Percentiles rank a stretch among this genome's conserved stretches.
Conservation (phyloP, 108 stramenopile genomes). For the Discostella stelligeroides region DNA sequence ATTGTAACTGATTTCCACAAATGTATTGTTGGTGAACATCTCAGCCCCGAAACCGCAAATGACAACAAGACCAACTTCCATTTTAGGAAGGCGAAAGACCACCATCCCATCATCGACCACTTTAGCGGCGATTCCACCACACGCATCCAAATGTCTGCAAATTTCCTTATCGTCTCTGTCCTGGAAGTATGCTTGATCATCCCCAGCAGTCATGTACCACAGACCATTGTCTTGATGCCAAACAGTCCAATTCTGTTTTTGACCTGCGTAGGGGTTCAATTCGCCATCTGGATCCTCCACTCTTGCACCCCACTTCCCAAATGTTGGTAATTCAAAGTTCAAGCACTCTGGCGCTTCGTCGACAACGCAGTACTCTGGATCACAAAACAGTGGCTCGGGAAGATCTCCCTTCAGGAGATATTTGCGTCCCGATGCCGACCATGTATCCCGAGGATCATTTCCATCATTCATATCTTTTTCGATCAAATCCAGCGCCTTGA, state of each 20-base stretch:
- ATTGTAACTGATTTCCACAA: conserved; percentile 47
- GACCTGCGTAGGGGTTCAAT: conserved; percentile 50
- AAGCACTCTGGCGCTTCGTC: conserved; percentile 57
- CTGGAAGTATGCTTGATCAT: conserved; percentile 35
- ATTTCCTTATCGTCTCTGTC: conserved; percentile 47
- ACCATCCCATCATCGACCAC: conserved; percentile 51
- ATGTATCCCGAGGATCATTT: conserved; percentile 47
- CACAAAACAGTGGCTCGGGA: conserved; percentile 48
- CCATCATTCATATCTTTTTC: conserved; percentile 41
- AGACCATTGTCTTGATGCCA: conserved; percentile 45
- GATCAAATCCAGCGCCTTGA: conserved; percentile 50
- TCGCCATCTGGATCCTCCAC: conserved; percentile 48
- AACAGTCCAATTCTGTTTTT: conserved; percentile 48
- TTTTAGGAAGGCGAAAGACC: conserved; percentile 30
- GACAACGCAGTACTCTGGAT: conserved; percentile 48
- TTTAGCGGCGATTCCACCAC: conserved; percentile 48
- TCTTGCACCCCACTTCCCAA: conserved; percentile 45
- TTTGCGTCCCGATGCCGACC: conserved; percentile 39
- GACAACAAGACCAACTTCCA: conserved; percentile 54
- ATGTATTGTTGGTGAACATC: conserved; percentile 36
- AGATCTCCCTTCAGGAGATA: conserved; percentile 42
- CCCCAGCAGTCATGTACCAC: conserved; percentile 46
- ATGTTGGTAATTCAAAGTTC: conserved; percentile 59
- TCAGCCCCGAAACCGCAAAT: conserved; percentile 32
- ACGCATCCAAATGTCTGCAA: conserved; percentile 51